phyloP scores from a whole-genome alignment of 139 green algal genomes.

The Chlorella sp. region DNA sequence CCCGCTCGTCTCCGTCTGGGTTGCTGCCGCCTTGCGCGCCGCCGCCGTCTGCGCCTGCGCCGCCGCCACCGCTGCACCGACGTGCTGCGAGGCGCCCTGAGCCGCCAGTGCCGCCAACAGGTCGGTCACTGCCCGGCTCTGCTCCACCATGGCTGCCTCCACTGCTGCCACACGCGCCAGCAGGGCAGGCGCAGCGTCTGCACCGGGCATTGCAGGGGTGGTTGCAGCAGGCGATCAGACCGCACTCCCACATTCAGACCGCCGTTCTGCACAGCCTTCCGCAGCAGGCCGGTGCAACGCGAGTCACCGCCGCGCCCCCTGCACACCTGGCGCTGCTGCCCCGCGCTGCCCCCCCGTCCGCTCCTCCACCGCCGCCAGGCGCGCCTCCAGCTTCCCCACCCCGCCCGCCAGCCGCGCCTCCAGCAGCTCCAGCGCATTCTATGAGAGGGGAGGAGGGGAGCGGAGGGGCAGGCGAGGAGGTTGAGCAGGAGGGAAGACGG shows the following conservation, averaged over 20 bases:
- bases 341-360: not conserved
- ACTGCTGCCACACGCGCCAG: constrained; percentile 4
- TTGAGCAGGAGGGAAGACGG: not conserved
- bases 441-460: not conserved
- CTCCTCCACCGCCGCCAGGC: constrained; percentile 16
- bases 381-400: constrained; percentile 11
- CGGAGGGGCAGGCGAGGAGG: too few relatives aligned
- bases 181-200: not conserved
- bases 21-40: not conserved
- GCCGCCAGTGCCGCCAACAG: constrained; percentile 14
- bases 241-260: not conserved
- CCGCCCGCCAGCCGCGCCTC: constrained; percentile 14
- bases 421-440: constrained; percentile 25
- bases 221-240: too few relatives aligned
- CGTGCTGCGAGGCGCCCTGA: constrained; percentile 4
- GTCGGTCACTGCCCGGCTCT: constrained; percentile 17
- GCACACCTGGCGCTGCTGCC: not conserved
- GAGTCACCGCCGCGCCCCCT: too few relatives aligned
- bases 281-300: not conserved
- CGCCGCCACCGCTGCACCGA: not conserved
- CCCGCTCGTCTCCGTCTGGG: not conserved
- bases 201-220: not conserved
- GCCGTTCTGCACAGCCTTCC: too few relatives aligned
- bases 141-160: constrained; percentile 27
- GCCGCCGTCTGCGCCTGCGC: not conserved